Percentiles rank a stretch among this genome's conserved stretches.
phyloP scores from a whole-genome alignment of 345 rosid genomes.

The Aquilaria malaccensis region DNA sequence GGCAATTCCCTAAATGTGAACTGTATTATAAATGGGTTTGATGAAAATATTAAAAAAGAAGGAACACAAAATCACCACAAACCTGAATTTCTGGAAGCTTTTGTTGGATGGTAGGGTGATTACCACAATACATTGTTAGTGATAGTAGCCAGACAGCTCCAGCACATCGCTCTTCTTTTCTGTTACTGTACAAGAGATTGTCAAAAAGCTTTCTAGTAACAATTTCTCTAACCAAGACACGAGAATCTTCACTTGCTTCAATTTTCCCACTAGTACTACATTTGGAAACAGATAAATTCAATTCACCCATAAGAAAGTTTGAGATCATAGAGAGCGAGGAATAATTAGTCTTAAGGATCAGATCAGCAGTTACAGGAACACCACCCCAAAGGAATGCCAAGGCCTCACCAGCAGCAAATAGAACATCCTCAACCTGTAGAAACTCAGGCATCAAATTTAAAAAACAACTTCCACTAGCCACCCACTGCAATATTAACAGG shows the following conservation, averaged over 20 bases:
- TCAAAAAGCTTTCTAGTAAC: conserved; percentile 74
- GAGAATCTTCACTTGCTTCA: conserved; percentile 45
- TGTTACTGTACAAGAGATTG: conserved; percentile 69
- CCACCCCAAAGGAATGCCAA: conserved; percentile 92
- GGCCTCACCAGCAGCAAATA: conserved; percentile 97
- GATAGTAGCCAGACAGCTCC: conserved; percentile 94
- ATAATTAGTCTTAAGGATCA: conserved; percentile 83
- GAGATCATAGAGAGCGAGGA: conserved; percentile 81
- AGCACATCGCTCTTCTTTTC: conserved; percentile 98
- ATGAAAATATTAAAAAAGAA: background rate
- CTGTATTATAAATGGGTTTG: too few relatives aligned
- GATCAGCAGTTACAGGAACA: conserved; percentile 79
- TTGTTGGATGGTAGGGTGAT: conserved; percentile 70
- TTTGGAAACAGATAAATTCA: conserved; percentile 41
- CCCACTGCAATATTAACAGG: too few relatives aligned
- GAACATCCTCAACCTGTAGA: conserved; percentile 85
- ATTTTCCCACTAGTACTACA: conserved; percentile 28
- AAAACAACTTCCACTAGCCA: too few relatives aligned
- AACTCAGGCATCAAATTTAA: conserved; percentile 11
- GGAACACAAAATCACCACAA: conserved; percentile 13
- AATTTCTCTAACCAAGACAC: conserved; percentile 45
- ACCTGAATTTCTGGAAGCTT: conserved; percentile 99
- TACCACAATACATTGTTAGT: conserved; percentile 87
- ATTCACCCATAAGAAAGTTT: conserved; percentile 77
- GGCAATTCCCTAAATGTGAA: too few relatives aligned